Evolutionary conservation across 106 monocot genomes (phyloP), one percentile per base, ranked within the genome.

Genomic region (Dendrobium huoshanense): DNA sequence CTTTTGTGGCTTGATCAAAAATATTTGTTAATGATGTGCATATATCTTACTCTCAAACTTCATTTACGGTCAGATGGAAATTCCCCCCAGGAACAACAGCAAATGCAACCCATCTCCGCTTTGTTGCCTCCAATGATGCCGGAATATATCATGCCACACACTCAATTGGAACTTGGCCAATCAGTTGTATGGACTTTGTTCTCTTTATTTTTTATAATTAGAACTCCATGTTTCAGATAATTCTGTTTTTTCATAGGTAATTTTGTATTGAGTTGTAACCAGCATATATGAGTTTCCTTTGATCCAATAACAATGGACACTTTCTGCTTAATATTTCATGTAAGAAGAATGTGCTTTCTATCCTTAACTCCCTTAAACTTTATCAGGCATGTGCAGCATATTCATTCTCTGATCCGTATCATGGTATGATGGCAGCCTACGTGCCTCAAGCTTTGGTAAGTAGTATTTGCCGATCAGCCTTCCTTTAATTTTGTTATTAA

Each of bases 81-180:
- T 49, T 75, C 49, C 45, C 75, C 76, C 43, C 76, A 83, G 29
- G 85, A 90, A 84, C 48, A 85, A 45, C 78, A 84, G 47, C 70
- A 58, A 41, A n/a, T 81, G 73, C 85, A 85, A 29, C 64, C 83
- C 77, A 70, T 78, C 76, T 80, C 87, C 13, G 76, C 87, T 54
- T 41, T 49, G 8, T 75, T 82, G 27, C 77, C 81, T 82, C 80
- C 80, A 9, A 55, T 80, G 75, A 81, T 85, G 78, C 72, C 90
- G 64, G 90, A 90, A 51, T 88, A 82, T 80, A 81, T 90, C 54
- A 58, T 83, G 45, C 90, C 87, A 58, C 88, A 81, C 67, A 81
- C 87, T 45, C 90, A 85, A 79, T 82, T 90, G 79, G 90, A 90
- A 75, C 85, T 90, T 40, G 88, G 88, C 20, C 90, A 88, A 84